Conservation (phyloP, 371 early-diverging fungal species). For the Apophysomyces ossiformis region DNA sequence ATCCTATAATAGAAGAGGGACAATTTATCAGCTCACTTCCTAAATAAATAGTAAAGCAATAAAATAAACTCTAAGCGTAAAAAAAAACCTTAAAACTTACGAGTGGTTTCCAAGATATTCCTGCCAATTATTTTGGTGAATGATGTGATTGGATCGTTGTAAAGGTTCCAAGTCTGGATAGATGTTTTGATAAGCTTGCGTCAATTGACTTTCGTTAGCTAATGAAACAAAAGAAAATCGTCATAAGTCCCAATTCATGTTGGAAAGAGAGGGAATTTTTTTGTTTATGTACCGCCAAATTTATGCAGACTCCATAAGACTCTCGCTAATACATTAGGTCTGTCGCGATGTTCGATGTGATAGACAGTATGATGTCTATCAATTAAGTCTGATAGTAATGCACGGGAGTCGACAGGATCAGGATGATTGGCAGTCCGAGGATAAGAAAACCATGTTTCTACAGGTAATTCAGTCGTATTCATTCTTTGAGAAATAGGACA, state of each 20-base stretch:
- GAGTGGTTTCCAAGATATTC: slow-evolving; percentile 34
- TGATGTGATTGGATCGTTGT: slow-evolving; percentile 14
- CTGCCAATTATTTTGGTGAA: slow-evolving; percentile 34
- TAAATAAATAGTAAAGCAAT: background rate
- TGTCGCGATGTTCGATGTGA: slow-evolving; percentile 43
- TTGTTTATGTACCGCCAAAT: slow-evolving; percentile 31
- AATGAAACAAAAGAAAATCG: background rate
- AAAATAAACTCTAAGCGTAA: background rate
- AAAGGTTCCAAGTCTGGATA: slow-evolving; percentile 18
- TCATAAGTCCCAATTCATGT: background rate
- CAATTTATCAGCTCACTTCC: slow-evolving; percentile 9
- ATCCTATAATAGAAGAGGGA: slow-evolving; percentile 18
- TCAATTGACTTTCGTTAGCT: slow-evolving; percentile 17
- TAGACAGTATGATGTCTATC: slow-evolving; percentile 30
- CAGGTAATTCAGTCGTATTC: background rate
- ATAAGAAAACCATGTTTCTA: background rate
- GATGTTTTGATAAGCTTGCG: slow-evolving; percentile 14
- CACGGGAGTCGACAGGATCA: background rate
- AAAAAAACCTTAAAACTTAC: slow-evolving; percentile 22
- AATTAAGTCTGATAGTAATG: slow-evolving; percentile 12
- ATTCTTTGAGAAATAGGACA: background rate
- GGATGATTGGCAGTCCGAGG: background rate
- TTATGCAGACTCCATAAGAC: slow-evolving; percentile 36
- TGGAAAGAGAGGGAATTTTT: background rate
- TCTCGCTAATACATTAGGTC: slow-evolving; percentile 38